Percentiles rank a stretch among this genome's conserved stretches.
Conservation (phyloP, 495 filamentous ascomycete genomes). For the Darksidea phi region DNA sequence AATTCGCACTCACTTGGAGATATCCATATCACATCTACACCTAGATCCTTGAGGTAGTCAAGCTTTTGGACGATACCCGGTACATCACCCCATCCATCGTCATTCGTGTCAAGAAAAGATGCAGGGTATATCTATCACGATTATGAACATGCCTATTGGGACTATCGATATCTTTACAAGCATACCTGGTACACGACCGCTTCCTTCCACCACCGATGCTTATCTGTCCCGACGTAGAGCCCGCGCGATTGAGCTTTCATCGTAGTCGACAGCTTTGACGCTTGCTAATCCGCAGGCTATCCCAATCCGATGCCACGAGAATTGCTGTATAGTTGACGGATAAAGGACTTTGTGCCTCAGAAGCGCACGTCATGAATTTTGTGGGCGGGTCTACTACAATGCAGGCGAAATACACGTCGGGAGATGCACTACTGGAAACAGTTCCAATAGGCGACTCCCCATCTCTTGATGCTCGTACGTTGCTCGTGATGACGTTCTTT, state of each 20-base stretch:
- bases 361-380: too few relatives aligned
- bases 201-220: conserved; percentile 47
- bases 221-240: conserved; percentile 28
- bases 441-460: too few relatives aligned
- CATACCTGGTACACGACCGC: conserved; percentile 43
- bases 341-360: too few relatives aligned
- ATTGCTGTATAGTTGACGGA: too few relatives aligned
- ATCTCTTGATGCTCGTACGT: too few relatives aligned
- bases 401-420: too few relatives aligned
- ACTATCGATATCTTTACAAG: background rate
- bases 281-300: background rate
- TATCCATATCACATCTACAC: conserved; percentile 45
- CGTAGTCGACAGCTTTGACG: conserved; percentile 4
- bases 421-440: too few relatives aligned
- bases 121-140: conserved; percentile 42
- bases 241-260: background rate
- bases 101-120: conserved; percentile 42
- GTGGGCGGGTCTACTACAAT: too few relatives aligned
- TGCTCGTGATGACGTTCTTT: too few relatives aligned
- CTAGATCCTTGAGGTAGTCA: conserved; percentile 44
- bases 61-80: conserved; percentile 44
- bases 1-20: conserved; percentile 43
- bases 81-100: conserved; percentile 46
- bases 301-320: too few relatives aligned
- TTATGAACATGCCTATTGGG: background rate